Base-by-base conservation (phyloP, 352 stramenopile species). In the Globisporangium heterothallicum region DNA sequence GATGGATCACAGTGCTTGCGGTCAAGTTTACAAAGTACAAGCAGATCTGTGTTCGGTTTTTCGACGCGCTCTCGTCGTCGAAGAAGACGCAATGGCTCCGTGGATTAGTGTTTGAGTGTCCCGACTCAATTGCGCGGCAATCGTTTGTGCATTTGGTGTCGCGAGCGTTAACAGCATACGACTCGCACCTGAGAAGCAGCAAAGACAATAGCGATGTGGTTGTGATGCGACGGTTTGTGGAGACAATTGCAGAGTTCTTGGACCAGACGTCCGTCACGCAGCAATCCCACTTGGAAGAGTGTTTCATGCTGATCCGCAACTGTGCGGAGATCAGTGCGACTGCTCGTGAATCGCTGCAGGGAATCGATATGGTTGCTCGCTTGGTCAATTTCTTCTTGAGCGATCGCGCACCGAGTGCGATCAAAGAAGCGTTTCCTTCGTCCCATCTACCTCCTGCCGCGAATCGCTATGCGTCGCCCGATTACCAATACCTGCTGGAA, bases 401-500 rank as follows among this genome's bases (percentile, higher is more conserved):
- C 19, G 74, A 92, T 19, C 78, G 84, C 8, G 60, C 77, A 1
- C 78, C 79, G 8, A 70, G 57, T 34, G 54, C 44, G 36, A 61
- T 95, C 22, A 87, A 90, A 59, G 66, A 86, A 50, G 84, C 84
- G 10, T 95, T 93, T 59, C 68, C 70, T 13, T 78, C 66, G 13
- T 84, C 72, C 12, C 70, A 75, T 41, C 54, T 79, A 19, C 66
- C 72, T 44, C 61, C 66, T 1, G 52, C 50, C 4, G 62, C 67
- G 9, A 64, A 59, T 29, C 69, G 77, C 10, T 89, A 88, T 40
- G 68, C 82, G 14, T 91, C 82, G 13, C 76, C 82, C 1, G 88
- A 96, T 48, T 96, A 92, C 49, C 84, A 95, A 58, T 89, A 92
- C 56, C 55, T 96, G 27, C 61, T 96, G 4, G 88, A 96, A 64